These are phyloP conservation scores for Arthroderma sp. DNA, from an alignment of 2,329 filamentous ascomycete genomes.

Conservation along the genomic window DNA sequence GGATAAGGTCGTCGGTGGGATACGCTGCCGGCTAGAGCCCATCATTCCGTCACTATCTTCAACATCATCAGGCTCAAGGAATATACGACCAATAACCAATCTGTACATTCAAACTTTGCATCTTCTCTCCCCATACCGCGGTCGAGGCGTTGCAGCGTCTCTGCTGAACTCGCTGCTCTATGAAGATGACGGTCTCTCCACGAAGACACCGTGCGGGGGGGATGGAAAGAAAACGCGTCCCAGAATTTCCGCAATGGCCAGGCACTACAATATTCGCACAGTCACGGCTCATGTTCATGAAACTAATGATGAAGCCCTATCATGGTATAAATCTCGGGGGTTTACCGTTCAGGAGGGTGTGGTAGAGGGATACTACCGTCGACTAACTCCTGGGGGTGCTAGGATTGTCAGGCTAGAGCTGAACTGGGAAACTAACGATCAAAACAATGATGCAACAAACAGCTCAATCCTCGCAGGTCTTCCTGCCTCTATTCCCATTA, in stretches of 20 bases:
- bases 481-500: neutral
- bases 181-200: conserved; percentile 7
- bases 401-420: conserved; percentile 30
- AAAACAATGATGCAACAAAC: conserved; percentile 7
- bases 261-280: conserved; percentile 36
- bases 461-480: neutral
- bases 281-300: conserved; percentile 54
- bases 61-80: conserved; percentile 7
- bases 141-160: conserved; percentile 43
- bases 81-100: conserved; percentile 19
- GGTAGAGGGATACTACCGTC: conserved; percentile 46
- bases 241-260: conserved; percentile 26
- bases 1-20: conserved; percentile 36
- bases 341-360: conserved; percentile 39
- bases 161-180: conserved; percentile 36
- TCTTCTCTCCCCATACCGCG: conserved; percentile 46
- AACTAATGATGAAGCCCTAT: conserved; percentile 44
- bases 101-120: conserved; percentile 51
- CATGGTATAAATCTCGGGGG: conserved; percentile 47
- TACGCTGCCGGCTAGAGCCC: conserved; percentile 34
- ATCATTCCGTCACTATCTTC: conserved; percentile 8
- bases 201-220: conserved; percentile 6
- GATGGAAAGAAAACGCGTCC: neutral
- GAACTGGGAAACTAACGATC: conserved; percentile 16
- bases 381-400: conserved; percentile 43